Base-by-base conservation (phyloP, 2,329 filamentous ascomycete genomes). In the Claviceps sp. region DNA sequence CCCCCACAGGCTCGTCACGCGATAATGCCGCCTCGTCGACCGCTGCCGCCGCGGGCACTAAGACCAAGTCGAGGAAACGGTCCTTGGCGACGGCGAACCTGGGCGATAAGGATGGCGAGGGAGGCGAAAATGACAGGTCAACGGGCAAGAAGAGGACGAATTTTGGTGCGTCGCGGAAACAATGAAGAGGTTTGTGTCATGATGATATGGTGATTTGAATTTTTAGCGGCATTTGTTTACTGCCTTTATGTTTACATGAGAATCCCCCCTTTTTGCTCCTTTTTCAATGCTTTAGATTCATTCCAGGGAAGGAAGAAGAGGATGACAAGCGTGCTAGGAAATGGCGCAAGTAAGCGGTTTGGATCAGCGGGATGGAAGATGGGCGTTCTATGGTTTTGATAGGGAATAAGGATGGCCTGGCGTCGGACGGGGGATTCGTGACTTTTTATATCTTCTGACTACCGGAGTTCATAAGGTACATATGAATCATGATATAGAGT, bases 91-190 rank as follows among this genome's bases (percentile, higher is more conserved):
- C 29, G 29, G 29, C 29, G 29, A 34, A 34, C 1, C 36, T 46
- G 16, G 53, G 39, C 5, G 71, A 58, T 9, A 49, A 55, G 38
- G 53, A 70, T 57, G 69, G 68, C 34, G 70, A 78, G 26, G 80
- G 83, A 53, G 82, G 78, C 64, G 80, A 83, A 65, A 76, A 73
- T 22, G 79, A 83, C 52, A 68, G 70, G 47, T 73, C 76, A 52
- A 63, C 68, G 47, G 64, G 64, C 43, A 81, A 80, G 64, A 75
- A 78, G 51, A 69, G 78, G 55, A 80, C 77, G 2, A 77, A 77
- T 58, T 80, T 81, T 61, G 77, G 77, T 16, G 73, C 75, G 0
- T 68, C 70, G 34, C 70, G 77, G 51, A 80, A 77, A 60, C 75
- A 37, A 54, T 61, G 11, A n/a, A 11, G 20, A 23, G 29, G 4